Percentiles rank a stretch among this genome's conserved stretches.
phyloP scores from a whole-genome alignment of 495 filamentous ascomycete genomes.

The Aspergillus saccharolyticus region DNA sequence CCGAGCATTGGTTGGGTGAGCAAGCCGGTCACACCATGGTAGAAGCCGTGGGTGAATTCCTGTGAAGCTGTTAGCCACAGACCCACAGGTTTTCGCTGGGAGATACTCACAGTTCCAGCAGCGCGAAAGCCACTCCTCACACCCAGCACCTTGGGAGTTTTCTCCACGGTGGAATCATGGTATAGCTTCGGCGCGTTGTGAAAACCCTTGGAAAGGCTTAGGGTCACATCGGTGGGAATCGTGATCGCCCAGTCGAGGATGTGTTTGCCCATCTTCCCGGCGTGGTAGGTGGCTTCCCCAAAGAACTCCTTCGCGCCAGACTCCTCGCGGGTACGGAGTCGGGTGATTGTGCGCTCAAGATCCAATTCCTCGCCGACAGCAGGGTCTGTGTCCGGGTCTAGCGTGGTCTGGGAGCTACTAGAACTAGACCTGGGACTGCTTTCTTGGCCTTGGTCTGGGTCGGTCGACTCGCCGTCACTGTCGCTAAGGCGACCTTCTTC shows the following conservation, averaged over 20 bases:
- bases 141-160: constrained; percentile 64
- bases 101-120: constrained; percentile 48
- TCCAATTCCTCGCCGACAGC: not conserved
- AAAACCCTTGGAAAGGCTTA: constrained; percentile 76
- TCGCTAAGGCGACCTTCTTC: not conserved
- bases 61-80: constrained; percentile 14
- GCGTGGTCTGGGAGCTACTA: not conserved
- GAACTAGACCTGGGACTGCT: not conserved
- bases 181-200: constrained; percentile 80
- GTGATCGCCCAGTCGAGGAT: constrained; percentile 67
- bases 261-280: constrained; percentile 46
- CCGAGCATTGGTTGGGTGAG: constrained; percentile 65
- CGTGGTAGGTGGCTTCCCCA: constrained; percentile 18
- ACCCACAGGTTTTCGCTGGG: not conserved
- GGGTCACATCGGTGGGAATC: constrained; percentile 74
- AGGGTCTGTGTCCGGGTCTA: not conserved
- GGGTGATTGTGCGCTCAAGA: constrained; percentile 6
- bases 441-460: not conserved
- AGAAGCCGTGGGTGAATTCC: constrained; percentile 63
- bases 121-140: constrained; percentile 61
- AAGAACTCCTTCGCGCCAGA: constrained; percentile 12
- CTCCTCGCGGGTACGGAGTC: constrained; percentile 4
- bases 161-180: constrained; percentile 66
- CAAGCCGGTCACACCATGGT: constrained; percentile 67
- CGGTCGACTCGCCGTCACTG: not conserved